These are phyloP conservation scores for Termitomyces sp. DNA, from an alignment of 768 basidiomycete species.

Conservation along the genomic window DNA sequence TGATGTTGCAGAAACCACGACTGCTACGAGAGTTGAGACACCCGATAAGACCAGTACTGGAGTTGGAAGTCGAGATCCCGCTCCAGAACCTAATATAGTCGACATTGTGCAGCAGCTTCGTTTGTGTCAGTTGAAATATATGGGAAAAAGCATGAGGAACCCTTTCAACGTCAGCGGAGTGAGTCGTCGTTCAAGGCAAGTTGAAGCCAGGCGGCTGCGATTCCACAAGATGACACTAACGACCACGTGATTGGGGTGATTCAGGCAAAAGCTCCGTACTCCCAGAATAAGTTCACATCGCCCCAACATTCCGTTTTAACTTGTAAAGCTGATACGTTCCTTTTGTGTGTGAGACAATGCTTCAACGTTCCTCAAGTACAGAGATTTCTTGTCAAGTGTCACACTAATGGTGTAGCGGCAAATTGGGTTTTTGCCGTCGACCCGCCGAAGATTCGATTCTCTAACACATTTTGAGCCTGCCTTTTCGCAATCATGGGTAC, in stretches of 20 bases:
- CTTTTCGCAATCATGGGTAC: too few species aligned
- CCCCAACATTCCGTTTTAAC: too few species aligned
- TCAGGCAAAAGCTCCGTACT: neutral
- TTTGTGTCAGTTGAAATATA: neutral
- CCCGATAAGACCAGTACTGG: constrained; percentile 62
- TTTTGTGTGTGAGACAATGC: too few species aligned
- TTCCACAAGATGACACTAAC: too few species aligned
- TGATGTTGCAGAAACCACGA: constrained; percentile 66
- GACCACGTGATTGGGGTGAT: neutral
- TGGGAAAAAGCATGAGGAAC: neutral
- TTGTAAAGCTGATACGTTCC: too few species aligned
- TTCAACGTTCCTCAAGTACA: neutral
- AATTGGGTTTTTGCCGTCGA: constrained; percentile 60
- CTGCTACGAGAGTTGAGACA: constrained; percentile 63
- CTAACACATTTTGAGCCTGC: neutral
- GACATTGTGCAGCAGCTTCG: constrained; percentile 9
- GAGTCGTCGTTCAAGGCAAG: constrained; percentile 29
- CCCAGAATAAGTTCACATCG: too few species aligned
- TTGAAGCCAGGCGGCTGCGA: constrained; percentile 32
- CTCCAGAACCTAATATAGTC: constrained; percentile 31
- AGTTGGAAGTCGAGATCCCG: constrained; percentile 58
- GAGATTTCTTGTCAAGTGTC: neutral
- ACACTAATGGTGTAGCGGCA: constrained; percentile 66
- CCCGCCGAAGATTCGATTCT: constrained; percentile 10
- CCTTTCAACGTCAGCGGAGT: neutral